A percentile compares a stretch with the other conserved stretches of the same genome.
Evolutionary conservation across 2,329 filamentous ascomycete species (phyloP).

Genomic region (Teratosphaeria epicoccoides): DNA sequence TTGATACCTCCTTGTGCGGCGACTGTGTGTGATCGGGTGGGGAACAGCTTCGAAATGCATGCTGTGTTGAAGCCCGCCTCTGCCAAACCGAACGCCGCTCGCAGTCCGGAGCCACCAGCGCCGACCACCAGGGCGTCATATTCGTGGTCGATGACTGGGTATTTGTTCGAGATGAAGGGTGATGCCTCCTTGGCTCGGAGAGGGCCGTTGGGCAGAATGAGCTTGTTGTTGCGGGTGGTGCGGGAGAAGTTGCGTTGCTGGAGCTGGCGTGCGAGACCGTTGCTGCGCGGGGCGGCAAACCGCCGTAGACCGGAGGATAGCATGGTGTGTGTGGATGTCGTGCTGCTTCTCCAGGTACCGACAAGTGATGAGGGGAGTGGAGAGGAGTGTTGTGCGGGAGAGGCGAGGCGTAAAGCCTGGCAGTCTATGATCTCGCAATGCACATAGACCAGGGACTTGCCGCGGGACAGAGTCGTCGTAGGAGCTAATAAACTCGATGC

Average conservation of each 20-base stretch:
- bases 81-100: constrained; percentile 74
- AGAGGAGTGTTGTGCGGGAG: not conserved
- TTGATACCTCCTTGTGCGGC: constrained; percentile 72
- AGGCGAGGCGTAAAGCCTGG: constrained; percentile 1
- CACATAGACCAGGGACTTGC: not conserved
- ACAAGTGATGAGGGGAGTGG: not conserved
- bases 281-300: constrained; percentile 19
- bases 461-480: not conserved
- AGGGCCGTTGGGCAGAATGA: constrained; percentile 67
- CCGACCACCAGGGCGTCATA: constrained; percentile 95
- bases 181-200: constrained; percentile 90
- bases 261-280: constrained; percentile 27
- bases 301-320: constrained; percentile 28
- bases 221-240: constrained; percentile 69
- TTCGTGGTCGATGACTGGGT: constrained; percentile 96
- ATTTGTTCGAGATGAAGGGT: constrained; percentile 76
- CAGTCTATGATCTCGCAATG: not conserved
- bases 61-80: constrained; percentile 85
- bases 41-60: constrained; percentile 78
- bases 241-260: constrained; percentile 62
- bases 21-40: constrained; percentile 75
- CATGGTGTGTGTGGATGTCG: constrained; percentile 15
- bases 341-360: not conserved
- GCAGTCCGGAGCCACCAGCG: constrained; percentile 69
- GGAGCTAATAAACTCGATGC: not conserved